phyloP scores from a whole-genome alignment of 2,329 filamentous ascomycete species.

The Didymella exigua region DNA sequence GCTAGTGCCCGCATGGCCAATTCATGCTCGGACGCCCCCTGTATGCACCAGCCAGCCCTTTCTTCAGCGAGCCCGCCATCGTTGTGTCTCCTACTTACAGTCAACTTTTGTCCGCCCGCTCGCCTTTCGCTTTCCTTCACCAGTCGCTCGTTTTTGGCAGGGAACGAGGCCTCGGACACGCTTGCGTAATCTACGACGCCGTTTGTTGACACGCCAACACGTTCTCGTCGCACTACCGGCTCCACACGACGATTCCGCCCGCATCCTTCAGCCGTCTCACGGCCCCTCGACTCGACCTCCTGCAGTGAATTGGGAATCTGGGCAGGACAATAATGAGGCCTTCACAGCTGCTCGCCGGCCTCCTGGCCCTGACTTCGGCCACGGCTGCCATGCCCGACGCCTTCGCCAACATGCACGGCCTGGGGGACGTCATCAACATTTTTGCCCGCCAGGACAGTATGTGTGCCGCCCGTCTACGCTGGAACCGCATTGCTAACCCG shows the following conservation, averaged over 20 bases:
- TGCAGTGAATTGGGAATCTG: constrained; percentile 4
- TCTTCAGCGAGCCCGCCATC: constrained; percentile 7
- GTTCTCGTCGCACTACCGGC: constrained; percentile 29
- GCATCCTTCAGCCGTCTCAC: constrained; percentile 21
- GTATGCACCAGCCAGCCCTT: constrained; percentile 18
- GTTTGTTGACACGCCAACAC: constrained; percentile 39
- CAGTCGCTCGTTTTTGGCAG: constrained; percentile 47
- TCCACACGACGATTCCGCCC: constrained; percentile 23
- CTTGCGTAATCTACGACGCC: constrained; percentile 22
- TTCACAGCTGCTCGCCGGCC: constrained; percentile 46
- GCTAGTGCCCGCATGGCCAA: constrained; percentile 16
- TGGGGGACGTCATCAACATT: constrained; percentile 35
- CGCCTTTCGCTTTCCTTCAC: constrained; percentile 30
- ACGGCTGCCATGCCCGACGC: constrained; percentile 42
- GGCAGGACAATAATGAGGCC: constrained; percentile 46
- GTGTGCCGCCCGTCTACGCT: not conserved
- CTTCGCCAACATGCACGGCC: constrained; percentile 39
- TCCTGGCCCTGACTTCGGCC: constrained; percentile 46
- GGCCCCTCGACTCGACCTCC: constrained; percentile 7
- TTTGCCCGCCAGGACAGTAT: constrained; percentile 42
- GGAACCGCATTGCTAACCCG: constrained; percentile 7
- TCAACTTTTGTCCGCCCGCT: not conserved
- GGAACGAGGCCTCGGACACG: constrained; percentile 18
- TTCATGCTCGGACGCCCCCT: constrained; percentile 18
- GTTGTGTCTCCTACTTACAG: constrained; percentile 1